These are phyloP conservation scores for Xylariomycetidae sp. DNA, from an alignment of 2,329 filamentous ascomycete species.

Conservation along the genomic window DNA sequence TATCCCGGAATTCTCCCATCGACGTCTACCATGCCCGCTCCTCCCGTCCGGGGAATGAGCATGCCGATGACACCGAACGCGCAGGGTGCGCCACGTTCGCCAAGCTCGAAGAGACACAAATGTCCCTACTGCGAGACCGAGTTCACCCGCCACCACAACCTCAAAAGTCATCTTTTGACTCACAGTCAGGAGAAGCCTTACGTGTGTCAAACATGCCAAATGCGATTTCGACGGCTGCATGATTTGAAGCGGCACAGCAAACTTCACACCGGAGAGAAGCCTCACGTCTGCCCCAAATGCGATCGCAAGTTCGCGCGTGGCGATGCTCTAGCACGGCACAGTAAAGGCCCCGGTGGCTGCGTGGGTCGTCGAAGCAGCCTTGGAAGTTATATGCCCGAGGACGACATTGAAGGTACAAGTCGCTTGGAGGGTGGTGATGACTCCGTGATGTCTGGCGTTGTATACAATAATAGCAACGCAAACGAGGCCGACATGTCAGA, in stretches of 20 bases:
- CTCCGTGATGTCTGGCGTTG: constrained; percentile 49
- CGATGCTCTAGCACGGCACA: constrained; percentile 89
- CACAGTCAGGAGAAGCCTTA: constrained; percentile 99
- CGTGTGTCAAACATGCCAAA: constrained; percentile 85
- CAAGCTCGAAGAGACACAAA: constrained; percentile 81
- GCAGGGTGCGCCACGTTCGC: constrained; percentile 55
- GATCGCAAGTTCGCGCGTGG: constrained; percentile 91
- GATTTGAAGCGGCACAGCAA: constrained; percentile 96
- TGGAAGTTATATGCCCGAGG: constrained; percentile 73
- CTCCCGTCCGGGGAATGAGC: constrained; percentile 47
- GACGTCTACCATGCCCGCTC: constrained; percentile 35
- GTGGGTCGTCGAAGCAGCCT: constrained; percentile 84
- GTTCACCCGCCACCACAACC: constrained; percentile 94
- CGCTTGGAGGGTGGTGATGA: constrained; percentile 44
- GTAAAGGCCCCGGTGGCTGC: constrained; percentile 91
- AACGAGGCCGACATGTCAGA: constrained; percentile 56
- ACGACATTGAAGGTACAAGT: constrained; percentile 57
- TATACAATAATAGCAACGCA: constrained; percentile 47
- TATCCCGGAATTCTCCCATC: constrained; percentile 48
- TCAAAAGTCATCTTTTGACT: constrained; percentile 94
- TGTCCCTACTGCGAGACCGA: constrained; percentile 95
- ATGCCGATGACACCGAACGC: constrained; percentile 47
- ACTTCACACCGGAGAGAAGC: constrained; percentile 91
- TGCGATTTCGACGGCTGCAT: constrained; percentile 86
- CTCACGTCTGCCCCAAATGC: constrained; percentile 91